phyloP scores from a whole-genome alignment of 2,329 filamentous ascomycete species.

The Ophiostoma ips region DNA sequence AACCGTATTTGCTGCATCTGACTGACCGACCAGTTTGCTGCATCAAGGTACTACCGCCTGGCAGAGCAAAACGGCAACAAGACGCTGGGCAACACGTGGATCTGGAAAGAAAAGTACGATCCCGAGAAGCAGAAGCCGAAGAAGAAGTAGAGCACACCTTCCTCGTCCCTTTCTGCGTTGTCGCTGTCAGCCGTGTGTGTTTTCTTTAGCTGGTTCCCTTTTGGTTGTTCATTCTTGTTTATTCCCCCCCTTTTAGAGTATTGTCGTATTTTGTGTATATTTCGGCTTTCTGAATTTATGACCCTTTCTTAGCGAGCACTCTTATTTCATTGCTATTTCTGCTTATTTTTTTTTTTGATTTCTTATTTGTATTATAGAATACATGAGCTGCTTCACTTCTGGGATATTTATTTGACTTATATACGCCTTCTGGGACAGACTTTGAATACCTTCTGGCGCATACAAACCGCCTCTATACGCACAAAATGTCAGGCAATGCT shows the following conservation, averaged over 20 bases:
- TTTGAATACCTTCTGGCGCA: no score
- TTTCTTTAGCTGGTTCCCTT: not conserved
- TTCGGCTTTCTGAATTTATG: not conserved
- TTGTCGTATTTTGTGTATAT: no score
- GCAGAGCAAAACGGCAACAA: constrained; percentile 83
- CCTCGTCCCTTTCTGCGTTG: not conserved
- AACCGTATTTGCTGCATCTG: constrained; percentile 23
- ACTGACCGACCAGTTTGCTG: constrained; percentile 45
- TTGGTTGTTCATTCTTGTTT: not conserved
- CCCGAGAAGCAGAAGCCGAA: constrained; percentile 30
- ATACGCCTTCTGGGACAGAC: no score
- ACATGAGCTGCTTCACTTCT: no score
- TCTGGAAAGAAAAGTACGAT: constrained; percentile 95
- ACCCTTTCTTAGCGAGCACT: not conserved
- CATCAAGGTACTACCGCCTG: constrained; percentile 83
- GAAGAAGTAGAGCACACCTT: constrained; percentile 14
- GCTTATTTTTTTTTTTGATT: no score
- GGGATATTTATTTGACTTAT: no score
- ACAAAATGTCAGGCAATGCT: no score
- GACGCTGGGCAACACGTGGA: constrained; percentile 90
- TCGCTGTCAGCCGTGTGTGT: not conserved
- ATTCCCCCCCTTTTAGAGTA: not conserved
- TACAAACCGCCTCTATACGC: no score
- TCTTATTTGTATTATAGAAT: no score
- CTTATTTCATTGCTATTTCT: not conserved